Percentiles rank a stretch among this genome's conserved stretches.
These are phyloP conservation scores for Fusarium sp. DNA, from an alignment of 2,329 filamentous ascomycete species.

Conservation along the genomic window DNA sequence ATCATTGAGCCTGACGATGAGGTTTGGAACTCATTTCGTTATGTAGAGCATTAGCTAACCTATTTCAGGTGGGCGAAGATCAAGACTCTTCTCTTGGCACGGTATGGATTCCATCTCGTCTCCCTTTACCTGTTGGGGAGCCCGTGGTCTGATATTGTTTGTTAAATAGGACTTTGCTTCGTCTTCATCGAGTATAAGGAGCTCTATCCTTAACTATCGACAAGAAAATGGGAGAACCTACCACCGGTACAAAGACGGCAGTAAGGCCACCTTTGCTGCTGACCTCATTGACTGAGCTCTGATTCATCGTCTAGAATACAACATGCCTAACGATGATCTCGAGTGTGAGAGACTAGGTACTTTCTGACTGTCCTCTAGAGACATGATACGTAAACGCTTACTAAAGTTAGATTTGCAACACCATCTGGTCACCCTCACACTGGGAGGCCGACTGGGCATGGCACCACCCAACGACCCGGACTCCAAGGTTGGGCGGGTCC, in stretches of 20 bases:
- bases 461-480: constrained; percentile 23
- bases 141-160: not conserved
- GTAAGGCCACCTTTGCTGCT: not conserved
- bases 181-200: constrained; percentile 23
- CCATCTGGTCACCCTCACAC: constrained; percentile 26
- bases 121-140: fast-evolving
- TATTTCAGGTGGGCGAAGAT: not conserved
- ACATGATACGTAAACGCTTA: not conserved
- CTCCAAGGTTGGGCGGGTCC: constrained; percentile 17
- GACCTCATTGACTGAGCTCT: not conserved
- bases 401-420: constrained; percentile 24
- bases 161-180: constrained; percentile 10
- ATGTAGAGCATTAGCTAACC: not conserved
- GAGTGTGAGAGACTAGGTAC: constrained; percentile 29
- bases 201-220: constrained; percentile 31
- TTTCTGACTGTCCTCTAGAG: not conserved
- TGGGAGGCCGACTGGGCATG: constrained; percentile 23
- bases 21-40: not conserved
- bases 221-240: constrained; percentile 34
- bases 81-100: constrained; percentile 1
- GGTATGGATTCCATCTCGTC: not conserved
- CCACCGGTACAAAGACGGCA: constrained; percentile 35
- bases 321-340: constrained; percentile 30
- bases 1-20: constrained; percentile 14
- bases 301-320: constrained; percentile 12